phyloP scores from a whole-genome alignment of 192 early-diverging fungal species.

The Coemansia sp. region DNA sequence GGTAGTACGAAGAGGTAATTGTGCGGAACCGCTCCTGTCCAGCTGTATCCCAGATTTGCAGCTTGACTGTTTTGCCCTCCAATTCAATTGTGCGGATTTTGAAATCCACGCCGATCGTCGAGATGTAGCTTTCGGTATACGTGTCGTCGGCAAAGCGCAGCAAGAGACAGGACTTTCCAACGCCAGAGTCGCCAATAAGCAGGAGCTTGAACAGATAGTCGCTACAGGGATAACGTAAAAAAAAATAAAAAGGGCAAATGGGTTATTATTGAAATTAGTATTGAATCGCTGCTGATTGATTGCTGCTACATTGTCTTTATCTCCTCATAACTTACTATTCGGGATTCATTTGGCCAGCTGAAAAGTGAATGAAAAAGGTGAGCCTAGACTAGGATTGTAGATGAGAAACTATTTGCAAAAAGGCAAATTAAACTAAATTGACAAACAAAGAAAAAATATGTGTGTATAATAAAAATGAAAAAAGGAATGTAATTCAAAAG shows the following conservation, averaged over 20 bases:
- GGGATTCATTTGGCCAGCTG: conserved; percentile 35
- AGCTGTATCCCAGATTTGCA: conserved; percentile 88
- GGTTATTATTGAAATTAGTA: too few species aligned
- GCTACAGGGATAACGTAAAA: conserved; percentile 50
- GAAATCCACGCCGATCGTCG: conserved; percentile 99
- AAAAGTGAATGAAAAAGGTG: background rate
- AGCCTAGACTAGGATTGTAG: background rate
- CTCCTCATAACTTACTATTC: conserved; percentile 58
- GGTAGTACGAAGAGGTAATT: conserved; percentile 93
- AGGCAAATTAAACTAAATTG: background rate
- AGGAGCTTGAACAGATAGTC: conserved; percentile 99
- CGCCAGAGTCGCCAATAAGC: conserved; percentile 97
- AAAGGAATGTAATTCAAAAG: background rate
- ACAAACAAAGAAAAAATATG: background rate
- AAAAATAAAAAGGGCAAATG: background rate
- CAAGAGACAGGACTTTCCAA: conserved; percentile 96
- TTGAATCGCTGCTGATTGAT: too few species aligned
- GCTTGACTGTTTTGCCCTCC: conserved; percentile 96
- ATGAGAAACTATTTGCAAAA: background rate
- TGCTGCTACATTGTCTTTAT: too few species aligned
- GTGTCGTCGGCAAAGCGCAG: conserved; percentile 98
- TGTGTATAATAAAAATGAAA: background rate
- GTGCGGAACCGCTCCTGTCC: conserved; percentile 98
- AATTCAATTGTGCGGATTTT: conserved; percentile 99
- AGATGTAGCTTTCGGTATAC: conserved; percentile 97